phyloP scores from a whole-genome alignment of 2,329 filamentous ascomycete species.

The Epichloe amarillans region DNA sequence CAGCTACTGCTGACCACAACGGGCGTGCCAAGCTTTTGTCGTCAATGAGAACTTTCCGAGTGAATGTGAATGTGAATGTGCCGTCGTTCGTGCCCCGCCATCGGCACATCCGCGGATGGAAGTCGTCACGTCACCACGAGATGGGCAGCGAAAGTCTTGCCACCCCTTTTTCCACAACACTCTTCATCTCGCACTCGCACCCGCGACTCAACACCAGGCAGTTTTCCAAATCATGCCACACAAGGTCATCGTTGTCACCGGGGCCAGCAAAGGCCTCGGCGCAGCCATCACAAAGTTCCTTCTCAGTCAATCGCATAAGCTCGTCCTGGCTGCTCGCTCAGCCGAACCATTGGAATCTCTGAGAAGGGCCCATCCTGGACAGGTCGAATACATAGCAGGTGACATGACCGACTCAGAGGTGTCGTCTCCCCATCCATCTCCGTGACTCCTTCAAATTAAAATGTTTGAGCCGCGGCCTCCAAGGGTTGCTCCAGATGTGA shows the following conservation, averaged over 20 bases:
- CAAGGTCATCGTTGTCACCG: conserved; percentile 58
- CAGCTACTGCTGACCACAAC: too few species aligned
- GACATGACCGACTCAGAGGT: conserved; percentile 43
- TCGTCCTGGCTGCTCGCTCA: conserved; percentile 45
- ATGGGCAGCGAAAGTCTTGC: background rate
- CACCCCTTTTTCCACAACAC: background rate
- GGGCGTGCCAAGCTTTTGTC: too few species aligned
- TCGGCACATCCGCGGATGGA: too few species aligned
- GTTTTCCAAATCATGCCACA: conserved; percentile 15
- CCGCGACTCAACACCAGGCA: background rate
- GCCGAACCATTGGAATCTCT: conserved; percentile 34
- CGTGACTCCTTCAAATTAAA: too few species aligned
- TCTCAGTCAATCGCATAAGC: conserved; percentile 39
- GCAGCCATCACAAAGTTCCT: conserved; percentile 40
- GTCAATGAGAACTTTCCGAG: too few species aligned
- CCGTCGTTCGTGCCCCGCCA: too few species aligned
- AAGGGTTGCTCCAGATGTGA: background rate
- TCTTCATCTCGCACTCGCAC: background rate
- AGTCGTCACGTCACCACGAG: too few species aligned
- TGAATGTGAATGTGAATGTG: too few species aligned
- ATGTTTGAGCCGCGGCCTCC: too few species aligned
- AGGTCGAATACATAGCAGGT: conserved; percentile 42
- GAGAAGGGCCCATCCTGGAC: conserved; percentile 35
- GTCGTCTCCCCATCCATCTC: background rate
- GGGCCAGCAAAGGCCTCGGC: conserved; percentile 50